Conservation (phyloP, 2,329 filamentous ascomycete species). For the Trichophyton rubrum region DNA sequence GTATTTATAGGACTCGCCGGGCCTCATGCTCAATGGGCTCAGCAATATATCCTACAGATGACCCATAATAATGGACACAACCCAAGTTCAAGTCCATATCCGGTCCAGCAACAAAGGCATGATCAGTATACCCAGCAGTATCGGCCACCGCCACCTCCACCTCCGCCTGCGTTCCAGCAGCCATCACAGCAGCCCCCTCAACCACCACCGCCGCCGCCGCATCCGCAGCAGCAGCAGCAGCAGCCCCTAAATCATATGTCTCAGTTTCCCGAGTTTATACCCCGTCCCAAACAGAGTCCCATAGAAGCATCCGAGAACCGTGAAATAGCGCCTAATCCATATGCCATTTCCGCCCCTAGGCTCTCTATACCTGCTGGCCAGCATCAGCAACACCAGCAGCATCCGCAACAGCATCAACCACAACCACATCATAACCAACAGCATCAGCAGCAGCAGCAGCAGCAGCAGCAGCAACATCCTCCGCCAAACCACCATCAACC, state of each 20-base stretch:
- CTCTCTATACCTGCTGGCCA: conserved; percentile 5
- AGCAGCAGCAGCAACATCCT: conserved; percentile 9
- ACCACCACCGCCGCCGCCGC: background rate
- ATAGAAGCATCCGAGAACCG: background rate
- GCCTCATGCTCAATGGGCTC: conserved; percentile 53
- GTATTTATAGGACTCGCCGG: conserved; percentile 63
- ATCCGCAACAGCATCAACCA: no score
- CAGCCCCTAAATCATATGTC: background rate
- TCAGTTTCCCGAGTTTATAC: background rate
- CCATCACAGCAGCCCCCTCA: background rate
- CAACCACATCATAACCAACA: conserved; percentile 13
- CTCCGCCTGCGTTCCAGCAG: background rate
- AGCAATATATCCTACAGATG: conserved; percentile 47
- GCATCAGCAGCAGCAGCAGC: conserved; percentile 17
- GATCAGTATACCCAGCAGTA: conserved; percentile 1
- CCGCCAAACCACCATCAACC: conserved; percentile 8
- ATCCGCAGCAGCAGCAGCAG: background rate
- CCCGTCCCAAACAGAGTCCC: background rate
- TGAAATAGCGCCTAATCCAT: conserved; percentile 4
- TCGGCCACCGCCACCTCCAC: background rate
- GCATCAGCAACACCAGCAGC: conserved; percentile 8
- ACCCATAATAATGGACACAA: conserved; percentile 37
- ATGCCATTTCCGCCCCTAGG: background rate
- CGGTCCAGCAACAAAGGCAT: background rate
- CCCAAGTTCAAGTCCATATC: background rate